Evolutionary conservation across 2,329 filamentous ascomycete genomes (phyloP), one percentile per base, ranked within the genome.

Genomic region (Cordyceps javanica): DNA sequence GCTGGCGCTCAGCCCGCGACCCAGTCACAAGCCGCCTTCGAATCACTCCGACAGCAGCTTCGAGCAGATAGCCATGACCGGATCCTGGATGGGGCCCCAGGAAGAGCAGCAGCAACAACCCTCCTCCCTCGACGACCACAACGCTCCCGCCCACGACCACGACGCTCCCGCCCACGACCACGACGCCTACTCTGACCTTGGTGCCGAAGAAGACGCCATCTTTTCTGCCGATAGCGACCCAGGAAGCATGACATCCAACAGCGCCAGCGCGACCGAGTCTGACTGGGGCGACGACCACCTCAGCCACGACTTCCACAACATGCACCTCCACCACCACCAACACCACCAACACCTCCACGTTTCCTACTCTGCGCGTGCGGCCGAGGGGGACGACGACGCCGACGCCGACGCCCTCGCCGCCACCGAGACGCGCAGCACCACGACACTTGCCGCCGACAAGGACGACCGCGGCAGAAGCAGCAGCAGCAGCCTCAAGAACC

Each of bases 361-460:
- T 21, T 25, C 21, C 2, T 26, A 16, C 21, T 16, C 9, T 10
- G 26, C n/a, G 5, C 19, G 13, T 10, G 3, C 13, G 2, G 19
- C 30, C 8, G 6, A 2, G 10, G 19, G 28, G 1, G 38, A 34
- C 2, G 25, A 30, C 13, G 21, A 42, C 25, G 51, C 48, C 19
- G 21, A 30, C 21, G 52, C 23, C 23, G 25, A 26, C 25, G 26
- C 39, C n/a, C n/a, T 23, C 8, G 13, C 26, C 25, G 49, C 32
- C 19, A 55, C 53, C 23, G 53, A 55, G 13, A 49, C 42, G 11
- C 53, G 25, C 53, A 55, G 42, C 53, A 55, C 30, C 52, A 55
- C 39, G n/a, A 55, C 52, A 16, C 19, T 55, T 9, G n/a, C 53
- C 34, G 42, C 42, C 9, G 44, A 48, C 3, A 30, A 23, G 21